A percentile compares a stretch with the other conserved stretches of the same genome.
These are phyloP conservation scores for Chenopodium quinoa DNA, from an alignment of 148 eudicot genomes.

Conservation along the genomic window DNA sequence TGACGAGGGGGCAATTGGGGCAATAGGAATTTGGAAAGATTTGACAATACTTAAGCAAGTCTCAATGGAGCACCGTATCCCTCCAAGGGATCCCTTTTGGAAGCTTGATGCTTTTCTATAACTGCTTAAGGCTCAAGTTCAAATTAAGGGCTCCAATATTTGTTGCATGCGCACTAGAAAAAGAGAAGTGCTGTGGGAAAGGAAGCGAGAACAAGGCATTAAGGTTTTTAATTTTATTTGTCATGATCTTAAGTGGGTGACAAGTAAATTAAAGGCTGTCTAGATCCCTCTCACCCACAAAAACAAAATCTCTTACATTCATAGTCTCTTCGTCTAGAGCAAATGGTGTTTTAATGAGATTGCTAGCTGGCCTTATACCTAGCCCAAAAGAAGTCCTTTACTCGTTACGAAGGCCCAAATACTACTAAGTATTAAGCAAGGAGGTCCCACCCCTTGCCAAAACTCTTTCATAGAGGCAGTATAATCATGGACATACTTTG, in stretches of 20 bases:
- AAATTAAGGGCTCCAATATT: too few relatives aligned
- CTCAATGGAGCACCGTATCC: too few relatives aligned
- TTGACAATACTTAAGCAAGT: too few relatives aligned
- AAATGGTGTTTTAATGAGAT: not conserved
- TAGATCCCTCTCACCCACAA: not conserved
- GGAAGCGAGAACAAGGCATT: too few relatives aligned
- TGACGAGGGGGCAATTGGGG: too few relatives aligned
- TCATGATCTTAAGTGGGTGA: not conserved
- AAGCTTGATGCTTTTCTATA: too few relatives aligned
- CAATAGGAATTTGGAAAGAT: too few relatives aligned
- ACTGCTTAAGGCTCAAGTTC: too few relatives aligned
- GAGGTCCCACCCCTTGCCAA: not conserved
- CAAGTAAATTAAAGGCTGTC: not conserved
- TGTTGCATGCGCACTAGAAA: too few relatives aligned
- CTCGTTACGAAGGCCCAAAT: not conserved
- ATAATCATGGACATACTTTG: too few relatives aligned
- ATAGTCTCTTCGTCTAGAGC: not conserved
- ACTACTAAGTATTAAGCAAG: not conserved
- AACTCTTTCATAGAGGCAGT: not conserved
- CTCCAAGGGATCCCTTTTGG: too few relatives aligned
- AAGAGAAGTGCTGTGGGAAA: too few relatives aligned
- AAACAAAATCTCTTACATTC: not conserved
- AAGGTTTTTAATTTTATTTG: not conserved
- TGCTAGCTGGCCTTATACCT: not conserved
- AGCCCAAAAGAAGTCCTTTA: not conserved